Evolutionary conservation across 2,329 filamentous ascomycete genomes (phyloP), one percentile per base, ranked within the genome.

Genomic region (Talaromyces rugulosus): DNA sequence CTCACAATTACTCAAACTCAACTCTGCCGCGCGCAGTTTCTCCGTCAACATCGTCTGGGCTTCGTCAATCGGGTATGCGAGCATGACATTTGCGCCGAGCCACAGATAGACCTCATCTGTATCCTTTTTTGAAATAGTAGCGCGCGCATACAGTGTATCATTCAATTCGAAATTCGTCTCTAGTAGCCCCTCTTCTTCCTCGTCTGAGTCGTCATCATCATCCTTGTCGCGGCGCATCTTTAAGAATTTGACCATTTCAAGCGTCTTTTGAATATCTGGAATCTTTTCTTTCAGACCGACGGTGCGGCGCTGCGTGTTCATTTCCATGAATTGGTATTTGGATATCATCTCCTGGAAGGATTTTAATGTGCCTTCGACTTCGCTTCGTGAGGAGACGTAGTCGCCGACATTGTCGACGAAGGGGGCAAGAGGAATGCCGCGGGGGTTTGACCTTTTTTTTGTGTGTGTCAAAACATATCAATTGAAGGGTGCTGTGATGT

Each of bases 301-400:
- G 59, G 90, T 89, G 55, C 95, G 86, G 66, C 92, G 85, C 76
- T 96, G 89, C 63, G 95, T 90, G 77, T 96, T 98, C 74, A 89
- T 83, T 80, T 98, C 92, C 95, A 99, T 99, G 80, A 98, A 99
- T 77, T 98, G 95, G 81, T 99, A 99, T 84, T 99, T 99, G 69
- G 92, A 96, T 74, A 75, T 73, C 71, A 78, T 77, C 66, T 81
- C 79, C 67, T 81, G 78, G 71, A 81, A 81, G 18, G 73, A 74
- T 63, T 74, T 73, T 5, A 81, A 74, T 1, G 78, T 81, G 27
- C 74, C 67, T 65, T 81, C 78, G 65, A 80, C 78, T 56, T 81
- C 79, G 5, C 74, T 73, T 61, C 77, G 74, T 5, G 74, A 74
- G 52, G 77, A 75, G 66, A 81, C 78, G 64, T 81, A 81, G 68